These are phyloP conservation scores for Phragmites australis DNA, from an alignment of 176 grass and related monocot genomes.

Conservation along the genomic window DNA sequence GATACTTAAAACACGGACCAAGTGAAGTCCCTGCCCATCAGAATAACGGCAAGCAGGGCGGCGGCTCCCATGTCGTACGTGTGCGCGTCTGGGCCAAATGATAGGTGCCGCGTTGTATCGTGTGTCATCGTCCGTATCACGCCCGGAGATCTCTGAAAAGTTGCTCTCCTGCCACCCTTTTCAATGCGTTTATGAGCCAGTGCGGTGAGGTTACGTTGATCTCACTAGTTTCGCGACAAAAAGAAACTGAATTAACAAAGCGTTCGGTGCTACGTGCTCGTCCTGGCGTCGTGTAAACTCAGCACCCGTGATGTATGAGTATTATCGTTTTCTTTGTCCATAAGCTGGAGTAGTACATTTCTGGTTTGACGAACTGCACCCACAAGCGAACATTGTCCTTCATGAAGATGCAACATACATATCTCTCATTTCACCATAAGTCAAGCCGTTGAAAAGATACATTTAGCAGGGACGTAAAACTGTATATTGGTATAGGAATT, in stretches of 20 bases:
- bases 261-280: conserved; percentile 7
- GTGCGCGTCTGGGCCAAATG: conserved; percentile 2
- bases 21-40: neutral
- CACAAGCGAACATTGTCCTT: neutral
- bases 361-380: neutral
- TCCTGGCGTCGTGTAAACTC: neutral
- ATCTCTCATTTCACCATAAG: neutral
- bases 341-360: neutral
- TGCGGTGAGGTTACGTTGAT: neutral
- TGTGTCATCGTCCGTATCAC: conserved; percentile 24
- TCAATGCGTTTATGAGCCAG: neutral
- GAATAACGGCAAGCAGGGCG: neutral
- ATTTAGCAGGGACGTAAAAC: neutral
- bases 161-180: neutral
- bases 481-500: too few species aligned
- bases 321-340: neutral
- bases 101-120: too few species aligned
- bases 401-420: neutral
- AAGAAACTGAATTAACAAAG: neutral
- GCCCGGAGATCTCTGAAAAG: neutral
- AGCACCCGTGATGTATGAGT: neutral
- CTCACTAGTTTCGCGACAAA: neutral
- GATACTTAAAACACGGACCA: conserved; percentile 1
- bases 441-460: neutral
- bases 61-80: neutral